Evolutionary conservation across 148 eudicot species (phyloP), one percentile per base, ranked within the genome.

Genomic region (Tetragonia tetragonoides): DNA sequence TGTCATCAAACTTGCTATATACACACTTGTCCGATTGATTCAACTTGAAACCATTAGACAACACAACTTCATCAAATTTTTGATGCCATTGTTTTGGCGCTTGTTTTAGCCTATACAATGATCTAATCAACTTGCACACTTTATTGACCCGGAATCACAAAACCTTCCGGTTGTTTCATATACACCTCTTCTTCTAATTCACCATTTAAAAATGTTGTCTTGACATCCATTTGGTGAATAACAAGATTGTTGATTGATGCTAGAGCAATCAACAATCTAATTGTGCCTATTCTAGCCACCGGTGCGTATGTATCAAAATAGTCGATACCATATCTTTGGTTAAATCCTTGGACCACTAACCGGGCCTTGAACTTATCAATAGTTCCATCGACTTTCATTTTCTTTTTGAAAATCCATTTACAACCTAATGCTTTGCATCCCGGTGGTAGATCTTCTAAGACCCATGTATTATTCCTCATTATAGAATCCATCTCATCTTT

Each of bases 381-480:
- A 5, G 41, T 24, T 3, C 64, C 75, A 72, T 73, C 49, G 1
- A 73, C 34, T 37, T 18, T 57, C 49, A 34, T 57, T 39, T 73
- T 17, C 49, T 11, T 73, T 57, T 73, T 73, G 57, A 72, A 72
- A 20, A 54, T 54, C 63, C n/a, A n/a, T n/a, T 44, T 44, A 44
- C 63, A 62, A 6, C 10, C 24, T 3, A 28, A 23, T 62, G 66
- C 8, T 59, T 73, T 73, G 18, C 66, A 57, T 3, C 63, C 63
- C 8, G 16, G 28, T 2, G 61, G 76, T 17, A 39, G 38, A 47
- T 73, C 66, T 12, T 23, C 53, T 42, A 69, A 23, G 1, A 44
- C 73, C 57, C 73, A 47, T 8, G 28, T 69, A 23, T 44, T 17
- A n/a, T 69, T 69, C 9, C 57, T 56, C 17, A 69, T 44, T 28